These are phyloP conservation scores for Neurospora sp. DNA, from an alignment of 495 filamentous ascomycete species.

Conservation along the genomic window DNA sequence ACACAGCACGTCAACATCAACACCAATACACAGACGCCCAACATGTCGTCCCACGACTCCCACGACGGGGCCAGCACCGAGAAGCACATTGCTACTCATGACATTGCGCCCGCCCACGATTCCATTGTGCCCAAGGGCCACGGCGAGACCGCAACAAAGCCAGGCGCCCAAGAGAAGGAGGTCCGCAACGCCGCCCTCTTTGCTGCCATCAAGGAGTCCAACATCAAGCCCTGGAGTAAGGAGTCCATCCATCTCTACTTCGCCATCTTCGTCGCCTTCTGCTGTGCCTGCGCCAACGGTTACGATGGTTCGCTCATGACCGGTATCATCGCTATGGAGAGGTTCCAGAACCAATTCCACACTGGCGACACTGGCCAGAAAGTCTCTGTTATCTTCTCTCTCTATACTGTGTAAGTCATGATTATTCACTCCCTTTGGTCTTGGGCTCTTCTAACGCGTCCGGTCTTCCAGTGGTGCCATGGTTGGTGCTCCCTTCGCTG, in stretches of 20 bases:
- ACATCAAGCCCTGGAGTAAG: conserved; percentile 45
- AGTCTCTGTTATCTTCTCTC: conserved; percentile 35
- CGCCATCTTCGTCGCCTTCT: conserved; percentile 34
- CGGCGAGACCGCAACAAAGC: conserved; percentile 25
- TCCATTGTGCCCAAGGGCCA: conserved; percentile 20
- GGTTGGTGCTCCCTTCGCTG: conserved; percentile 33
- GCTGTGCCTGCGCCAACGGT: conserved; percentile 43
- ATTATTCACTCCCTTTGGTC: background rate
- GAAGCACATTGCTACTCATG: conserved; percentile 11
- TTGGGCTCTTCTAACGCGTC: background rate
- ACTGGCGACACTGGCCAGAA: conserved; percentile 24
- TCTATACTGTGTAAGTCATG: conserved; percentile 35
- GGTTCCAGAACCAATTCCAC: conserved; percentile 29
- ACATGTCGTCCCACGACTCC: conserved; percentile 25
- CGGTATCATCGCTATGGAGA: conserved; percentile 26
- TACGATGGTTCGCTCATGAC: conserved; percentile 36
- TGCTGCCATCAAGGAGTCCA: conserved; percentile 46
- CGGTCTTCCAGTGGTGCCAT: conserved; percentile 30
- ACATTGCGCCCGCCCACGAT: conserved; percentile 2
- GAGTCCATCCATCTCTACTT: conserved; percentile 45
- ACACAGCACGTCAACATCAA: background rate
- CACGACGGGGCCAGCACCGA: conserved; percentile 13
- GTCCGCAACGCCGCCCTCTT: conserved; percentile 49
- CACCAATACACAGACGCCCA: background rate
- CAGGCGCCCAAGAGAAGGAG: conserved; percentile 34